Evolutionary conservation across 352 stramenopile genomes (phyloP).

Genomic region (Blastocystis sp.): DNA sequence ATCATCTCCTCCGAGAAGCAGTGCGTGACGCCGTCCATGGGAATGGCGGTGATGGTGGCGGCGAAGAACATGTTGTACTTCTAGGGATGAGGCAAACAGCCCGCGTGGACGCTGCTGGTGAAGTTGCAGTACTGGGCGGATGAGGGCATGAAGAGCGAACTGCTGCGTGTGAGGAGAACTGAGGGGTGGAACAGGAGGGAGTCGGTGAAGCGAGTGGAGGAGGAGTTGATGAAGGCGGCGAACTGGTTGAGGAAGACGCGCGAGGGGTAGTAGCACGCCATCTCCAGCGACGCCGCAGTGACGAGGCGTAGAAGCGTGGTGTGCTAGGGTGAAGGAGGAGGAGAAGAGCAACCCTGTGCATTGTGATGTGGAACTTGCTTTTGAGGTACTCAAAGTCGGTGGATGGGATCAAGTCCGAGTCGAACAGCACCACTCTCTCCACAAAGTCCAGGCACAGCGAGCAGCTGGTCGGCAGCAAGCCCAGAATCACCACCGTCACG

Average conservation of each 20-base stretch:
- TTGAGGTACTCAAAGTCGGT: conserved; percentile 6
- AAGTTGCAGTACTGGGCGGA: not conserved
- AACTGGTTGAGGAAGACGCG: not conserved
- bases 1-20: not conserved
- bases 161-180: not conserved
- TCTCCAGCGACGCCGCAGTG: conserved; percentile 4
- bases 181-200: not conserved
- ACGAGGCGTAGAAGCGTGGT: not conserved
- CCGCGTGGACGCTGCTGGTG: conserved; percentile 1
- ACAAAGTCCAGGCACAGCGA: conserved; percentile 29
- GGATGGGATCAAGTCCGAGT: conserved; percentile 1
- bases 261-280: not conserved
- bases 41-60: not conserved
- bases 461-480: not conserved
- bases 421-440: not conserved
- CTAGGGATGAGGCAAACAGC: not conserved
- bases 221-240: not conserved
- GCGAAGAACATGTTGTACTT: conserved; percentile 10
- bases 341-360: not conserved
- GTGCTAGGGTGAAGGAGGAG: not conserved
- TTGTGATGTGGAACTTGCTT: conserved; percentile 19
- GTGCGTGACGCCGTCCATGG: conserved; percentile 5
- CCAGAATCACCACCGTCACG: conserved; percentile 17
- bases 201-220: not conserved
- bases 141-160: not conserved